Evolutionary conservation across 1,284 basidiomycete genomes (phyloP).

Genomic region (Ganoderma meredithae): DNA sequence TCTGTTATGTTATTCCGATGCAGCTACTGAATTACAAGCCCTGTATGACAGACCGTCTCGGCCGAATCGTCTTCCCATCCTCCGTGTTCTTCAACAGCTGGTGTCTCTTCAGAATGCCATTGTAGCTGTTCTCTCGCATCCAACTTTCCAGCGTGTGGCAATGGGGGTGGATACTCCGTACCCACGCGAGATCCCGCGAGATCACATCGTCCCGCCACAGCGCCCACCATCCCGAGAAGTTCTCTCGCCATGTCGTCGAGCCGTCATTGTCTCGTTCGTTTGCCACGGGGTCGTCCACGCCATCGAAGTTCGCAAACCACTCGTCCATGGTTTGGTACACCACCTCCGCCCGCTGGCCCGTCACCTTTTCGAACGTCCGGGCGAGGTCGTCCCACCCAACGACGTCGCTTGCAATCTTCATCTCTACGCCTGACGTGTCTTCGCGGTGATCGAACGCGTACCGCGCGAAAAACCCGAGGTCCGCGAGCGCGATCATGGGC

Average conservation of each 20-base stretch:
- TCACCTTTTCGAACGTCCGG: constrained; percentile 52
- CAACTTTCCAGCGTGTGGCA: constrained; percentile 37
- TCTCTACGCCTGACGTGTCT: constrained; percentile 48
- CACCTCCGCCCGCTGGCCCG: constrained; percentile 49
- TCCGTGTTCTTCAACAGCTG: constrained; percentile 32
- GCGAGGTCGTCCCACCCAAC: constrained; percentile 54
- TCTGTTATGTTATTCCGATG: background rate
- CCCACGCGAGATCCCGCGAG: constrained; percentile 52
- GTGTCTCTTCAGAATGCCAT: constrained; percentile 19
- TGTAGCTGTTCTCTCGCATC: constrained; percentile 38
- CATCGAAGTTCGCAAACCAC: constrained; percentile 47
- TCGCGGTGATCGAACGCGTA: constrained; percentile 53
- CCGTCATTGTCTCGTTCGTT: constrained; percentile 37
- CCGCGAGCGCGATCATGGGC: constrained; percentile 43
- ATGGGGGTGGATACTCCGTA: constrained; percentile 46
- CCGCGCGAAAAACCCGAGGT: constrained; percentile 46
- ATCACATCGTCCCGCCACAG: constrained; percentile 51
- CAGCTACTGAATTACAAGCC: constrained; percentile 11
- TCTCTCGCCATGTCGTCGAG: constrained; percentile 47
- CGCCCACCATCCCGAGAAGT: constrained; percentile 52
- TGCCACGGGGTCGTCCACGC: constrained; percentile 46
- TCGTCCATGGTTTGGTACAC: constrained; percentile 49
- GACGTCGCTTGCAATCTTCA: constrained; percentile 52
- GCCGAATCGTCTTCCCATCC: constrained; percentile 30
- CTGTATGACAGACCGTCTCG: constrained; percentile 18